Evolutionary conservation across 352 stramenopile genomes (phyloP).

Genomic region (Pilasporangium apinafurcum): DNA sequence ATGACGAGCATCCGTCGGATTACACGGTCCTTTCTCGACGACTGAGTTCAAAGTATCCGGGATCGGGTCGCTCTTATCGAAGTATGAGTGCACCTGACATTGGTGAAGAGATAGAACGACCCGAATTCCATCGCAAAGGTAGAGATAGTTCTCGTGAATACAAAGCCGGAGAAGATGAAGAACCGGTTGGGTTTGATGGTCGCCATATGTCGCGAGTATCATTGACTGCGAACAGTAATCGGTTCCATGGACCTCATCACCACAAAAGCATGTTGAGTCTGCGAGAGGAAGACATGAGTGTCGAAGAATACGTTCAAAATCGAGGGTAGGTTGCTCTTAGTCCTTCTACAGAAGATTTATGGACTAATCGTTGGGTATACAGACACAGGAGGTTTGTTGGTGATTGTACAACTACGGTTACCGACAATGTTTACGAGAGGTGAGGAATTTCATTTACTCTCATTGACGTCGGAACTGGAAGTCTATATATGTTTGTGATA

Average conservation of each 20-base stretch:
- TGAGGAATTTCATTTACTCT: constrained; percentile 7
- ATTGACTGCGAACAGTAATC: constrained; percentile 20
- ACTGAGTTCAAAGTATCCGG: not conserved
- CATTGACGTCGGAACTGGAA: not conserved
- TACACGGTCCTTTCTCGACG: constrained; percentile 10
- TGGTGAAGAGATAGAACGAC: constrained; percentile 42
- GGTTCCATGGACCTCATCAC: constrained; percentile 13
- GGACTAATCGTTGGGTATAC: not conserved
- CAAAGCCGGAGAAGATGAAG: constrained; percentile 6
- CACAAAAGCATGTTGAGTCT: constrained; percentile 36
- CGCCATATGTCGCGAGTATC: constrained; percentile 16
- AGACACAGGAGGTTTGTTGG: constrained; percentile 67
- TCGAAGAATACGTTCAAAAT: constrained; percentile 42
- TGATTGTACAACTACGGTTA: constrained; percentile 24
- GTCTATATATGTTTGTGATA: not conserved
- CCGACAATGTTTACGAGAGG: constrained; percentile 65
- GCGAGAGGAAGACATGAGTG: constrained; percentile 52
- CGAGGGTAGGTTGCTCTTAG: constrained; percentile 22
- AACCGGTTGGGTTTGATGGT: constrained; percentile 13
- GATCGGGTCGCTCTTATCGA: constrained; percentile 22
- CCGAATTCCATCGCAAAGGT: constrained; percentile 11
- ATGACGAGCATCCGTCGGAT: constrained; percentile 13
- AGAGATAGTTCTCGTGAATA: constrained; percentile 31
- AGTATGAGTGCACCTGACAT: constrained; percentile 80
- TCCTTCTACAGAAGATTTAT: not conserved